phyloP scores from a whole-genome alignment of 2,329 filamentous ascomycete species.

The Aspergillus sp. region DNA sequence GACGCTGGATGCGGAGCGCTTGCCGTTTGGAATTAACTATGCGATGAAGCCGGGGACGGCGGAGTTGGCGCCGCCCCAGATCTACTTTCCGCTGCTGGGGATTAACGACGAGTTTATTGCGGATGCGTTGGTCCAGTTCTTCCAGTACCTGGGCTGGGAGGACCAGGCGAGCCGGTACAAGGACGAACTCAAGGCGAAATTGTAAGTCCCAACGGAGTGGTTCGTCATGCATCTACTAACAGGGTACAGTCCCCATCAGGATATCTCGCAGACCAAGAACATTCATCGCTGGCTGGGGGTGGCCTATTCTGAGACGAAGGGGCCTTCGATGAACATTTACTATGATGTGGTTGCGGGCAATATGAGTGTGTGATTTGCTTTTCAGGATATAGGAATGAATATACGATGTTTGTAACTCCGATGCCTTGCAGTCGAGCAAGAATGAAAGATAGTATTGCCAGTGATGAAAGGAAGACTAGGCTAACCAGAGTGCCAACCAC shows the following conservation, averaged over 20 bases:
- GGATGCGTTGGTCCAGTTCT: neutral
- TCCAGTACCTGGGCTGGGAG: neutral
- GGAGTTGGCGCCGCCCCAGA: neutral
- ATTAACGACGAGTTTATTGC: slow-evolving; percentile 3
- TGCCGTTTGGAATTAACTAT: slow-evolving; percentile 2
- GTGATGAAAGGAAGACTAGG: too few relatives aligned
- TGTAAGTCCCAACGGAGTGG: neutral
- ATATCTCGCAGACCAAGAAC: slow-evolving; percentile 1
- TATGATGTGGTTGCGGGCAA: slow-evolving; percentile 1
- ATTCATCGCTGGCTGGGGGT: slow-evolving; percentile 1
- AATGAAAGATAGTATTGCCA: too few relatives aligned
- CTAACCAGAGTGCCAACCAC: too few relatives aligned
- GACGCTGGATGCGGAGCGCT: neutral
- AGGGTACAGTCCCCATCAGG: neutral
- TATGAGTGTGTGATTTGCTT: neutral
- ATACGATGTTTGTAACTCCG: too few relatives aligned
- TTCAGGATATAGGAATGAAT: too few relatives aligned
- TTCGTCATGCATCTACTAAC: neutral
- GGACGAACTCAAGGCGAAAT: neutral
- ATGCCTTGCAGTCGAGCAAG: too few relatives aligned
- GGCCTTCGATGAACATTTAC: neutral
- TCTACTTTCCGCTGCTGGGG: slow-evolving; percentile 1
- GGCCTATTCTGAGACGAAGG: neutral
- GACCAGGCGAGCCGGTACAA: neutral
- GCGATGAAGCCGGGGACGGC: neutral